Evolutionary conservation across 2,329 filamentous ascomycete species (phyloP), one percentile per base, ranked within the genome.

Genomic region (Phaeoacremonium minimum): DNA sequence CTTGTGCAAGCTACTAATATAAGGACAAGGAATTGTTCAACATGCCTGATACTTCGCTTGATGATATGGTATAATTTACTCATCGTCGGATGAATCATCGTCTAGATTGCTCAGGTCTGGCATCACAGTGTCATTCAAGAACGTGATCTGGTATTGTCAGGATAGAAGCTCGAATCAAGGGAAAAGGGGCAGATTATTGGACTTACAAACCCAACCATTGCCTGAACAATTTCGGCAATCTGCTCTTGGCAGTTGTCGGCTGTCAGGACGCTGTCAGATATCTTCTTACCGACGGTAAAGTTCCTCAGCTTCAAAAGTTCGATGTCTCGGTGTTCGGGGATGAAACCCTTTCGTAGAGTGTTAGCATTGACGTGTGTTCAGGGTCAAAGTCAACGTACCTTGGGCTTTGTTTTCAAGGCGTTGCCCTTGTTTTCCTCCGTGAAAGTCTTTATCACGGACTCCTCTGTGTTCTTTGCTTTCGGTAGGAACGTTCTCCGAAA

Each of bases 331-430:
- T 95, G 86, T 40, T 86, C 80, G 15, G 75, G 72, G 30, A 77
- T 67, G 54, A 85, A 95, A 32, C 85, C 87, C 84, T 91, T 53
- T 26, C 5, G 16, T 9, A 15, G 12, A 28, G 31, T 15, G 37
- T 18, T 18, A 32, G 14, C 19, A 17, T 26, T 43, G 19, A 41
- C 37, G 32, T 14, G 13, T 9, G 28, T 7, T 28, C 4, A 28
- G 13, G 30, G 28, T 6, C 12, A 32, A 2, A 14, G 17, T 28
- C 17, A 11, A 33, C 30, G 28, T 58, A 88, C 87, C 78, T 90
- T 91, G 5, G 90, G 90, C 53, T 83, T 83, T 26, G 79, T 91
- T 70, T 94, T 95, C 34, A 96, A 68, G 12, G 88, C 87, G 43
- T 78, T 84, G 41, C 80, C 77, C 45, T 75, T 66, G 51, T 95